Evolutionary conservation across 2,329 filamentous ascomycete genomes (phyloP).

Genomic region (Penicillium sp.): DNA sequence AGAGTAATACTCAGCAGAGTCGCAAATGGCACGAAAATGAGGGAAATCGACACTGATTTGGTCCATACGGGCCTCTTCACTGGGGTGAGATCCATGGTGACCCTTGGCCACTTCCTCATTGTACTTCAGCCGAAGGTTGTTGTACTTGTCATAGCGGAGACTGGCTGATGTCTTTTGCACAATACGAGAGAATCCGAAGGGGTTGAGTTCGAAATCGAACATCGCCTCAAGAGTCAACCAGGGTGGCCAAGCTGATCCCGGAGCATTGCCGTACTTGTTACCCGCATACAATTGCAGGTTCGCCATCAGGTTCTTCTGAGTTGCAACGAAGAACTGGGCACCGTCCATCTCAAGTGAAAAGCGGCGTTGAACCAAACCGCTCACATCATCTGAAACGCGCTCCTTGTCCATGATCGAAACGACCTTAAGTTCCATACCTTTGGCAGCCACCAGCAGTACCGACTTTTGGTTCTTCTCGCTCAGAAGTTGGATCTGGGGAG

Average conservation of each 20-base stretch:
- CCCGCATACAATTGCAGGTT: conserved; percentile 91
- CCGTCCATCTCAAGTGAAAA: conserved; percentile 97
- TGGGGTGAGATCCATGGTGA: conserved; percentile 47
- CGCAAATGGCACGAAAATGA: conserved; percentile 88
- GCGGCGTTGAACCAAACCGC: conserved; percentile 88
- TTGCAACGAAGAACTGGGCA: conserved; percentile 96
- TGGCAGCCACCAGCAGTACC: conserved; percentile 93
- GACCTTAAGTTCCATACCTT: conserved; percentile 97
- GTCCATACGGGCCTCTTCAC: conserved; percentile 78
- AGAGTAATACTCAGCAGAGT: conserved; percentile 95
- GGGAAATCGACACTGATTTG: conserved; percentile 97
- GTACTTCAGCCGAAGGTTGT: conserved; percentile 92
- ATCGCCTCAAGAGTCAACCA: conserved; percentile 99
- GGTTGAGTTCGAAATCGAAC: conserved; percentile 91
- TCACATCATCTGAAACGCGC: conserved; percentile 86
- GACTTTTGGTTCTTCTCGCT: conserved; percentile 98
- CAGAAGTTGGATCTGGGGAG: conserved; percentile 95
- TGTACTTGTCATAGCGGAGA: conserved; percentile 96
- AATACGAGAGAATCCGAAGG: conserved; percentile 96
- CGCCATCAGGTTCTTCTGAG: conserved; percentile 85
- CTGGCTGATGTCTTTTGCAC: conserved; percentile 96
- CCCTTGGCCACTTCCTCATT: conserved; percentile 84
- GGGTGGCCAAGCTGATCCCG: conserved; percentile 88
- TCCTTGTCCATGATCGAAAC: conserved; percentile 98
- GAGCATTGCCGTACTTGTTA: conserved; percentile 83